Evolutionary conservation across 768 basidiomycete genomes (phyloP).

Genomic region (Strobilomyces echinocephalus): DNA sequence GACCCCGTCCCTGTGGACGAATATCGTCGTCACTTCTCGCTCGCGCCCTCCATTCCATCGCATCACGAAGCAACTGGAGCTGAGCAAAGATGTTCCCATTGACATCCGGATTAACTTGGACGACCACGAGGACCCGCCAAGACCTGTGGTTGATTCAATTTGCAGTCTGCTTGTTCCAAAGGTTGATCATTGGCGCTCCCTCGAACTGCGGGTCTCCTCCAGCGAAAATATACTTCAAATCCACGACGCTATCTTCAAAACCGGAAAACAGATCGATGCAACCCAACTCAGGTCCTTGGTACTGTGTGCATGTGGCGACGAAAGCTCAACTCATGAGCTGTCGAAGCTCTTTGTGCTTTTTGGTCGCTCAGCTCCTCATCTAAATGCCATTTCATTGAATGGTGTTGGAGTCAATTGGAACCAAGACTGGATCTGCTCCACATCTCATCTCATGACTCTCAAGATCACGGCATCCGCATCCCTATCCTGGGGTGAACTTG

Average conservation of each 20-base stretch:
- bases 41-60: too few relatives aligned
- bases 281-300: neutral
- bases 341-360: neutral
- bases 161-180: neutral
- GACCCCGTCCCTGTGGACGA: neutral
- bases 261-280: neutral
- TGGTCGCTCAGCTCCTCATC: neutral
- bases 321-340: neutral
- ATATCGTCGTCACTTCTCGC: neutral
- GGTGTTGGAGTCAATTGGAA: neutral
- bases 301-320: neutral
- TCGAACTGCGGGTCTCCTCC: neutral
- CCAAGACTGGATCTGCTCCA: neutral
- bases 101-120: neutral
- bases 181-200: neutral
- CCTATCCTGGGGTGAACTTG: neutral
- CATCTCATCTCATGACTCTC: neutral
- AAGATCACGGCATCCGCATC: fast-evolving
- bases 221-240: neutral
- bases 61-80: neutral
- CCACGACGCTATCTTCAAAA: neutral
- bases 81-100: neutral
- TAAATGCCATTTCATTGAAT: neutral
- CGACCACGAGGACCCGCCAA: fast-evolving
- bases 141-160: neutral